Percentiles rank a stretch among this genome's conserved stretches.
Evolutionary conservation across 805 yeast species (phyloP).

Genomic region (Wickerhamiella sorbophila): DNA sequence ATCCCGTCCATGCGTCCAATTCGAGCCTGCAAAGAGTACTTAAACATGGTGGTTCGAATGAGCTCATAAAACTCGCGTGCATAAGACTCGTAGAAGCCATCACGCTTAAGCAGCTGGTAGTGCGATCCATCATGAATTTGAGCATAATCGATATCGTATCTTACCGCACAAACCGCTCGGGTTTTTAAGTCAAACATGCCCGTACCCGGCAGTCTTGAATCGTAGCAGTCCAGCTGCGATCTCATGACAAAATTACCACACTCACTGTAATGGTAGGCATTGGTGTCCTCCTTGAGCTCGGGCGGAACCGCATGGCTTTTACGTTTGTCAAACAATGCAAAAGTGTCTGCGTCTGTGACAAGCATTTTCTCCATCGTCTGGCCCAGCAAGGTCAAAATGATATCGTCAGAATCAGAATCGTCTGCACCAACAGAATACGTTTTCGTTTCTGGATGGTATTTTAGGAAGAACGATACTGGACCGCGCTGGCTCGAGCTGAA

Average conservation of each 20-base stretch:
- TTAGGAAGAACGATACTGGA: constrained; percentile 46
- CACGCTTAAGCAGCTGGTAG: constrained; percentile 48
- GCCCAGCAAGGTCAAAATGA: constrained; percentile 60
- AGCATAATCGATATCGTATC: constrained; percentile 58
- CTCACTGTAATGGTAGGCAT: constrained; percentile 58
- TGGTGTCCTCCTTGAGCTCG: constrained; percentile 6
- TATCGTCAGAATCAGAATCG: constrained; percentile 49
- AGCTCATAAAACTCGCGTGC: constrained; percentile 69
- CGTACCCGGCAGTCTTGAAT: constrained; percentile 64
- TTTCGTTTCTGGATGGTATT: constrained; percentile 28
- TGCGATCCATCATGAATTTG: constrained; percentile 44
- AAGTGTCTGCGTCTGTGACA: constrained; percentile 43
- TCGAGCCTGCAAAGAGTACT: constrained; percentile 81
- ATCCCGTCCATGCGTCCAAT: constrained; percentile 97
- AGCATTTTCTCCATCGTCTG: constrained; percentile 64
- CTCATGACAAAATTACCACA: constrained; percentile 62
- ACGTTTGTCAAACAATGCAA: constrained; percentile 28
- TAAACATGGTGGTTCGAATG: constrained; percentile 59
- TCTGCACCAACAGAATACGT: constrained; percentile 59
- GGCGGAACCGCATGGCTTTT: constrained; percentile 5
- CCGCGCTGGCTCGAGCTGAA: constrained; percentile 34
- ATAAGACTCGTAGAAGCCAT: constrained; percentile 65
- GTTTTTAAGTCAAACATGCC: constrained; percentile 90
- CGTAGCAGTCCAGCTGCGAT: constrained; percentile 81
- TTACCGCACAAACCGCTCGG: constrained; percentile 74